A percentile compares a stretch with the other conserved stretches of the same genome.
Conservation (phyloP, 75 land plant species). For the Picea sitchensis region DNA sequence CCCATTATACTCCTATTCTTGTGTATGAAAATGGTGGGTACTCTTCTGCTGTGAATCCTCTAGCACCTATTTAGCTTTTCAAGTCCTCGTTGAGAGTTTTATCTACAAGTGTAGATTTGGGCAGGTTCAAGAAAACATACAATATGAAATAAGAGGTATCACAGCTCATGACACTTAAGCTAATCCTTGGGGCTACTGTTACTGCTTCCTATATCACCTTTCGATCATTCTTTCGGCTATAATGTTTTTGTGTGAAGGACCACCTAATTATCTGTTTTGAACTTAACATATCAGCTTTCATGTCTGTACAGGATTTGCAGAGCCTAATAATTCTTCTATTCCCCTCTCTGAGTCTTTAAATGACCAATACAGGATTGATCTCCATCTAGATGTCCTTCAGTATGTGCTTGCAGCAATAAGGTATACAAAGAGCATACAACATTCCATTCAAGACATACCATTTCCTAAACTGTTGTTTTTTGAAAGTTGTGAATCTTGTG, state of each 20-base stretch:
- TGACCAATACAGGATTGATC: neutral
- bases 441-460: neutral
- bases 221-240: too few species aligned
- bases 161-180: too few species aligned
- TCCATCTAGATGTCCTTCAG: neutral
- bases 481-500: neutral
- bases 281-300: neutral
- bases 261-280: too few species aligned
- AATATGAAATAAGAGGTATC: too few species aligned
- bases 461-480: neutral
- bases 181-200: too few species aligned
- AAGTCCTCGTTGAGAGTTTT: neutral
- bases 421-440: neutral
- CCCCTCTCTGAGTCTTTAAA: neutral
- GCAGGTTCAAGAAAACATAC: too few species aligned
- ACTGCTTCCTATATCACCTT: too few species aligned
- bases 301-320: neutral
- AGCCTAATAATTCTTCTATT: neutral
- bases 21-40: conserved; percentile 28
- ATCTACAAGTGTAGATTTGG: neutral
- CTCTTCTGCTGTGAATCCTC: neutral
- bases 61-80: neutral
- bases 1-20: conserved; percentile 25
- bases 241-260: too few species aligned
- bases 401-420: conserved; percentile 3